Percentiles rank a stretch among this genome's conserved stretches.
phyloP scores from a whole-genome alignment of 257 asterid species.

The Galeopsis tetrahit region DNA sequence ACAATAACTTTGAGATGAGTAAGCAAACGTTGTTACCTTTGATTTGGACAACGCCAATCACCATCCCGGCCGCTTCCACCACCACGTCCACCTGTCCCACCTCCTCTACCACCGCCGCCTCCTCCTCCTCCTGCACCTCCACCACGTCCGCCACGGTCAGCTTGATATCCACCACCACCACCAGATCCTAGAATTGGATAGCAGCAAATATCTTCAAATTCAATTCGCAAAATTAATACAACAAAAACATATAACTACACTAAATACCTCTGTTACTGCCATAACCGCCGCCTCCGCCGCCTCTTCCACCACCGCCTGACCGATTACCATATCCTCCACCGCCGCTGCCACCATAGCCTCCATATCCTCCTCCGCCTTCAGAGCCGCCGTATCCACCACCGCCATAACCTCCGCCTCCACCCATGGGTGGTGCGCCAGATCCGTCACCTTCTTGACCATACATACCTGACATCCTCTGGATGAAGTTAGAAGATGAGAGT shows the following conservation, averaged over 20 bases:
- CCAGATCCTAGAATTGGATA: constrained; percentile 43
- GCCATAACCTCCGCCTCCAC: constrained; percentile 55
- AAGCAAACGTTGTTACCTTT: constrained; percentile 54
- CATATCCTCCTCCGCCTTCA: constrained; percentile 67
- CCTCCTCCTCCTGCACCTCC: constrained; percentile 56
- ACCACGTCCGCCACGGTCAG: constrained; percentile 73
- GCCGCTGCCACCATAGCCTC: constrained; percentile 47
- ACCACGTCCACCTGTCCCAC: constrained; percentile 79
- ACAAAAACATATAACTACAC: not conserved
- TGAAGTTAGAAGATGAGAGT: constrained; percentile 13
- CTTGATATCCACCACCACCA: constrained; percentile 79
- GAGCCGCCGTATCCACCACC: constrained; percentile 59
- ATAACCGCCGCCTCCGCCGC: constrained; percentile 49
- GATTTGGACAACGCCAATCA: constrained; percentile 96
- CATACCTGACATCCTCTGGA: constrained; percentile 48
- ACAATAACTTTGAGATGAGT: constrained; percentile 11
- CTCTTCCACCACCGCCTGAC: constrained; percentile 49
- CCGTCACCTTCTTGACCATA: constrained; percentile 84
- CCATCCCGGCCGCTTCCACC: constrained; percentile 96
- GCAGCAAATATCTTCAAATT: not conserved
- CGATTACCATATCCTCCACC: constrained; percentile 49
- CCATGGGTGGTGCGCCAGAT: constrained; percentile 67
- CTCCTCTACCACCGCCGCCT: constrained; percentile 67
- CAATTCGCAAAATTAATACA: not conserved
- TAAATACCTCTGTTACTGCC: constrained; percentile 69